These are phyloP conservation scores for Stygiomarasmius scandens DNA, from an alignment of 1,284 basidiomycete genomes.

Conservation along the genomic window DNA sequence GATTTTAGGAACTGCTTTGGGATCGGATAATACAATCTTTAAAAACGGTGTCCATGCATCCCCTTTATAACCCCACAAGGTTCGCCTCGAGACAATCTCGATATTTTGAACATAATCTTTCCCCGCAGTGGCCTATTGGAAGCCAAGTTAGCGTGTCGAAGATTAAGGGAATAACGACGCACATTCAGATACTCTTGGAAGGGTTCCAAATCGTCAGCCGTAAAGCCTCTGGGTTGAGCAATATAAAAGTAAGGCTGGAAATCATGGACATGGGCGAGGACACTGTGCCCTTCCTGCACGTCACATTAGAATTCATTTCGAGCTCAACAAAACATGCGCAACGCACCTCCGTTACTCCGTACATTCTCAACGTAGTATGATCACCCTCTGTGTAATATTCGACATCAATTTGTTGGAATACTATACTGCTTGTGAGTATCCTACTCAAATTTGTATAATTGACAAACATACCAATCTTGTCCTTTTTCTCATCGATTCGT, in stretches of 20 bases:
- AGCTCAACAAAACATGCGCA: not conserved
- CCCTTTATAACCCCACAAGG: constrained; percentile 86
- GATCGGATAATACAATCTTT: constrained; percentile 77
- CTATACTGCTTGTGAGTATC: constrained; percentile 37
- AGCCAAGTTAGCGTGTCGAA: constrained; percentile 14
- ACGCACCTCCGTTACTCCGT: constrained; percentile 82
- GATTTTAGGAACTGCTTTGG: constrained; percentile 80
- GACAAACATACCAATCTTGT: constrained; percentile 56
- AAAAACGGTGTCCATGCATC: constrained; percentile 81
- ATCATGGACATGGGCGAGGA: constrained; percentile 78
- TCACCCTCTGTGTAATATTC: constrained; percentile 69
- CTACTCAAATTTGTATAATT: not conserved
- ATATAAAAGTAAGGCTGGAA: constrained; percentile 94
- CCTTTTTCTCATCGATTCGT: constrained; percentile 57
- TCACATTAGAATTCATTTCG: constrained; percentile 15
- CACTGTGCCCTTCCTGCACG: constrained; percentile 78
- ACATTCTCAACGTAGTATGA: constrained; percentile 71
- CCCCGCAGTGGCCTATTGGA: constrained; percentile 23
- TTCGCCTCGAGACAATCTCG: constrained; percentile 69
- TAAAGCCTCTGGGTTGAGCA: constrained; percentile 82
- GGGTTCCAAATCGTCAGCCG: constrained; percentile 62
- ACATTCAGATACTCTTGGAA: constrained; percentile 83
- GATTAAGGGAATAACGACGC: constrained; percentile 29
- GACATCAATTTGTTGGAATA: constrained; percentile 94
- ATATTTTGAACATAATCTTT: constrained; percentile 51